These are phyloP conservation scores for Paramyrothecium roridum DNA, from an alignment of 2,329 filamentous ascomycete genomes.

Conservation along the genomic window DNA sequence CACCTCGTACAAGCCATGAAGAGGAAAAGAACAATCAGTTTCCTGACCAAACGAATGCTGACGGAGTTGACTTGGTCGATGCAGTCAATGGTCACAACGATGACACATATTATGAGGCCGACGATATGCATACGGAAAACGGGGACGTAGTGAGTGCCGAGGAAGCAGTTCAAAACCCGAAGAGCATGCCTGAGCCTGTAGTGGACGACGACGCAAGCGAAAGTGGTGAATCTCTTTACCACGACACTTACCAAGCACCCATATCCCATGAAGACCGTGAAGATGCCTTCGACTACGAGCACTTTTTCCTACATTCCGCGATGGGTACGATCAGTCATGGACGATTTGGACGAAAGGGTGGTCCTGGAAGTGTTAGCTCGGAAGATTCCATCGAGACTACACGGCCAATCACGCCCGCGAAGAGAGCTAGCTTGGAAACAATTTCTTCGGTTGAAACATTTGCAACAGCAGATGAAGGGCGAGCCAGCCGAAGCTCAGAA, in stretches of 20 bases:
- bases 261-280: conserved; percentile 87
- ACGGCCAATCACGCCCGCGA: conserved; percentile 31
- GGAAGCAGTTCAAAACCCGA: conserved; percentile 26
- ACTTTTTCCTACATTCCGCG: conserved; percentile 91
- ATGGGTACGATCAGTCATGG: conserved; percentile 69
- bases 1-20: neutral
- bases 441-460: conserved; percentile 52
- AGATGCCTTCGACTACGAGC: conserved; percentile 94
- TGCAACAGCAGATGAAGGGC: conserved; percentile 53
- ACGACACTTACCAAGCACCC: conserved; percentile 56
- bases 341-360: conserved; percentile 25
- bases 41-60: neutral
- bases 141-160: conserved; percentile 11
- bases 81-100: conserved; percentile 23
- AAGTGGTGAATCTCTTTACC: conserved; percentile 61
- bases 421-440: conserved; percentile 47
- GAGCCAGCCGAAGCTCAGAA: conserved; percentile 33
- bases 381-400: conserved; percentile 62
- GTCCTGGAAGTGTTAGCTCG: conserved; percentile 53
- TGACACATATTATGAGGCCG: conserved; percentile 21
- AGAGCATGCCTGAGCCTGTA: conserved; percentile 28
- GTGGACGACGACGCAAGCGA: conserved; percentile 50
- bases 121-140: conserved; percentile 36
- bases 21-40: neutral
- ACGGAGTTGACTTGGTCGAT: conserved; percentile 6